A percentile compares a stretch with the other conserved stretches of the same genome.
Conservation (phyloP, 495 filamentous ascomycete species). For the Penicillium roqueforti region DNA sequence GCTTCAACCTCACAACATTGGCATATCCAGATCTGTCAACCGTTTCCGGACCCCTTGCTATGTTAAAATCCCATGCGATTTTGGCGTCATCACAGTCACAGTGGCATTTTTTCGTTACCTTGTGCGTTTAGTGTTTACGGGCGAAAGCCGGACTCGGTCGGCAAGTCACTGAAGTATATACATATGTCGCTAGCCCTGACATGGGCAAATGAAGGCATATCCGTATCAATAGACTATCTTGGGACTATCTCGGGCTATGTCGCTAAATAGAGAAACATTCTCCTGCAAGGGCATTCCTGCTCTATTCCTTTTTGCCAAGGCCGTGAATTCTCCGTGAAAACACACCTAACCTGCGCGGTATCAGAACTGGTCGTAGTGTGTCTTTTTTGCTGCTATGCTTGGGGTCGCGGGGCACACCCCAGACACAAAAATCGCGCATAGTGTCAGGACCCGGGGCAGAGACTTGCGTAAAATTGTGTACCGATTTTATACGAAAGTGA, state of each 20-base stretch:
- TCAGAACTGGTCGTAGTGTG: no score
- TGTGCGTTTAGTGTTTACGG: neutral
- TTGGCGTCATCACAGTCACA: neutral
- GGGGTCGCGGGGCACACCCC: neutral
- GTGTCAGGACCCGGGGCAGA: conserved; percentile 14
- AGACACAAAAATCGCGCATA: conserved; percentile 31
- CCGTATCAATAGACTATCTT: neutral
- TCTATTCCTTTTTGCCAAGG: conserved; percentile 7
- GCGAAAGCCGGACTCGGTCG: conserved; percentile 2
- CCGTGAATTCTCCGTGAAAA: conserved; percentile 5
- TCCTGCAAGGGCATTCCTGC: conserved; percentile 21
- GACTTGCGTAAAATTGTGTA: neutral
- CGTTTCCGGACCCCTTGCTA: conserved; percentile 24
- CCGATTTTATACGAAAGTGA: neutral
- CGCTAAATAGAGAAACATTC: conserved; percentile 17
- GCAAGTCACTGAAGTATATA: neutral
- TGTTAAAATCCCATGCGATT: conserved; percentile 4
- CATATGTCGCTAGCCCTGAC: neutral
- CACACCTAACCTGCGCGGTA: neutral
- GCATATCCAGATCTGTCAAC: conserved; percentile 13
- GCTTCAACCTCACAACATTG: conserved; percentile 13
- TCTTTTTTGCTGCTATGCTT: neutral
- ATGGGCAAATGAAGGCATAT: neutral
- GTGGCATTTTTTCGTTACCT: conserved; percentile 1
- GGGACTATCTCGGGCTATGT: conserved; percentile 12